phyloP scores from a whole-genome alignment of 2,329 filamentous ascomycete species.

The Neonectria punicea region DNA sequence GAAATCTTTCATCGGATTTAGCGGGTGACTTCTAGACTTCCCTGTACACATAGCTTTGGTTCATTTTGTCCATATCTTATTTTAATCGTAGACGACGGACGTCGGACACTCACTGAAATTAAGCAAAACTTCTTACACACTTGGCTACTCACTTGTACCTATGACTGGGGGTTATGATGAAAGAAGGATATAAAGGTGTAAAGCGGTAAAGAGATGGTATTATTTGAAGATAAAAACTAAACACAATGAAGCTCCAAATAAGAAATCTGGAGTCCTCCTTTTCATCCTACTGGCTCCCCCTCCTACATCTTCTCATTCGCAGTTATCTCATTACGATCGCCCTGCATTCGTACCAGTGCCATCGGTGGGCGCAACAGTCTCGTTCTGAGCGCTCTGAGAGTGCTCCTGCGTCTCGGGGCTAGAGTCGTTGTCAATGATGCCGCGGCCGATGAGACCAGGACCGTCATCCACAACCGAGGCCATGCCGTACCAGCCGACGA shows the following conservation, averaged over 20 bases:
- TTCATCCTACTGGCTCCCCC: neutral
- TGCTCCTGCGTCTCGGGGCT: constrained; percentile 10
- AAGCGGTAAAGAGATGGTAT: constrained; percentile 1
- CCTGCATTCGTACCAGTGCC: constrained; percentile 9
- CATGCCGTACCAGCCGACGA: constrained; percentile 74
- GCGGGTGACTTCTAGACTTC: constrained; percentile 24
- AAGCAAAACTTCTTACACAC: constrained; percentile 20
- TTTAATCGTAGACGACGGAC: constrained; percentile 40
- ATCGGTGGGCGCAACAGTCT: constrained; percentile 2
- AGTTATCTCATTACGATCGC: neutral
- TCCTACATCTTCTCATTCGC: neutral
- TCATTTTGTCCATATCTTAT: constrained; percentile 37
- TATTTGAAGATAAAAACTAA: neutral
- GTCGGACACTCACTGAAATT: constrained; percentile 39
- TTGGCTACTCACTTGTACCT: neutral
- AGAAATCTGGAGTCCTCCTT: neutral
- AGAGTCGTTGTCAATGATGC: constrained; percentile 35
- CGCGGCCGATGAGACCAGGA: constrained; percentile 28
- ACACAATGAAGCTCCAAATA: neutral
- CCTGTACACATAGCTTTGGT: constrained; percentile 25
- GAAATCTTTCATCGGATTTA: constrained; percentile 25
- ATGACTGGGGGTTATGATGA: neutral
- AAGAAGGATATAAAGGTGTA: neutral
- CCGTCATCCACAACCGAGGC: constrained; percentile 29
- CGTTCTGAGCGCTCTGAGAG: neutral